Evolutionary conservation across 108 stramenopile species (phyloP).

Genomic region (Cyclotella baltica): DNA sequence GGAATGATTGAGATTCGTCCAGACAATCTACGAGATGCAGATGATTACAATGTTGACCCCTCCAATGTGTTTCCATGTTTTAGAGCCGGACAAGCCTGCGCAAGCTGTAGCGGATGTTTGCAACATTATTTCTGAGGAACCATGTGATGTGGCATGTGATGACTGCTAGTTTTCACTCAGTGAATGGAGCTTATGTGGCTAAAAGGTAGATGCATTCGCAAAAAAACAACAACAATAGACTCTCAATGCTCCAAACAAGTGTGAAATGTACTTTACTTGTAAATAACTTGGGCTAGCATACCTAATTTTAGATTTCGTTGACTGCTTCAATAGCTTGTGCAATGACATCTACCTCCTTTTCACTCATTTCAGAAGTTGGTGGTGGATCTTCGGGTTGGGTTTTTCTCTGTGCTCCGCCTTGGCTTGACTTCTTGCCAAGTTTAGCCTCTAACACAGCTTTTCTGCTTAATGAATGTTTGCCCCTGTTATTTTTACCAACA

Average conservation of each 20-base stretch:
- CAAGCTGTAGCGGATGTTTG: neutral
- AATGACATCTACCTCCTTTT: conserved; percentile 79
- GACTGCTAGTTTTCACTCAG: neutral
- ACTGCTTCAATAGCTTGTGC: conserved; percentile 69
- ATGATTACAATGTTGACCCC: conserved; percentile 32
- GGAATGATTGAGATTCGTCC: conserved; percentile 52
- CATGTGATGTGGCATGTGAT: neutral
- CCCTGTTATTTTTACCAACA: conserved; percentile 77
- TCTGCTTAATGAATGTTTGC: conserved; percentile 77
- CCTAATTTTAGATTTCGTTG: conserved; percentile 7
- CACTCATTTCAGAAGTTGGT: conserved; percentile 58
- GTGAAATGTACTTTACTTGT: neutral
- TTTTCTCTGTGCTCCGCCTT: conserved; percentile 7
- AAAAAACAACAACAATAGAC: neutral
- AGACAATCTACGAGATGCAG: conserved; percentile 20
- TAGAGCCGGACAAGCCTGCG: neutral
- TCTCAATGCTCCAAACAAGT: neutral
- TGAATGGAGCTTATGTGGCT: neutral
- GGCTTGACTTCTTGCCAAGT: conserved; percentile 6
- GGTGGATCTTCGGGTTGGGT: conserved; percentile 30
- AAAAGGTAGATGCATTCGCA: neutral
- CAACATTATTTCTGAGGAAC: neutral
- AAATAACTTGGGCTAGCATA: neutral
- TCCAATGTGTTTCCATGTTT: conserved; percentile 15
- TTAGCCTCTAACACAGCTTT: conserved; percentile 67